Evolutionary conservation across 345 rosid species (phyloP).

Genomic region (Noccaea bulbosa): DNA sequence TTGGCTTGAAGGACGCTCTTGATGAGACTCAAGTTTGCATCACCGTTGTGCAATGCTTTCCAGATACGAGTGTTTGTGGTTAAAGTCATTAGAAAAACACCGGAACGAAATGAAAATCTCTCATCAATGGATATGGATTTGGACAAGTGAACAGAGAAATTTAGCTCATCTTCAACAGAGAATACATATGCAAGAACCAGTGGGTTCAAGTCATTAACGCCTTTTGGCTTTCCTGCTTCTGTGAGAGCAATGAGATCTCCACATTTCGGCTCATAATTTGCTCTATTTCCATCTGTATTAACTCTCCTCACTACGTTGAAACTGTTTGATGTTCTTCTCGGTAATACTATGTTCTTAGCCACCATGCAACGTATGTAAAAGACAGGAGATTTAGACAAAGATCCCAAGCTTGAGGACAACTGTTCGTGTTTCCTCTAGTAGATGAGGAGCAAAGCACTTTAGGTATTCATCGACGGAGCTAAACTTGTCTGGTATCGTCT

Average conservation of each 20-base stretch:
- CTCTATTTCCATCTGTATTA: not conserved
- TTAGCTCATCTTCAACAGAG: not conserved
- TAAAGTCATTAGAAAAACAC: slow-evolving; percentile 44
- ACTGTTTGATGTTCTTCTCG: slow-evolving; percentile 19
- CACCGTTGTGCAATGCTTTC: slow-evolving; percentile 44
- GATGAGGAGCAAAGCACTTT: slow-evolving; percentile 40
- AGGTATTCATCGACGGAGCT: slow-evolving; percentile 38
- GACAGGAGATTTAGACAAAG: slow-evolving; percentile 34
- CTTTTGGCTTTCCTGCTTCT: slow-evolving; percentile 30
- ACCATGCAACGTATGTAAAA: slow-evolving; percentile 7
- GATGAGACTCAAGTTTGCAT: slow-evolving; percentile 37
- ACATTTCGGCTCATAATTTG: slow-evolving; percentile 35
- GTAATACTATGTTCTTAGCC: not conserved
- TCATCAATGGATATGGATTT: slow-evolving; percentile 35
- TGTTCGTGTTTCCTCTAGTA: slow-evolving; percentile 46
- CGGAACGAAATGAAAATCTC: slow-evolving; percentile 7
- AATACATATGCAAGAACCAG: slow-evolving; percentile 43
- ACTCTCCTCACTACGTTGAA: slow-evolving; percentile 1
- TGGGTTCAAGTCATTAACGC: slow-evolving; percentile 39
- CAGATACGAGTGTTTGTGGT: slow-evolving; percentile 51
- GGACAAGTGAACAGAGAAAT: slow-evolving; percentile 39
- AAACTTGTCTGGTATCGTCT: slow-evolving; percentile 43
- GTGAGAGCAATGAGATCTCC: slow-evolving; percentile 52
- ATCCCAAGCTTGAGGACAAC: slow-evolving; percentile 37
- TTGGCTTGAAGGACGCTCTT: slow-evolving; percentile 37